Conservation (phyloP, 306 rosid species). For the Castanospermum australe region DNA sequence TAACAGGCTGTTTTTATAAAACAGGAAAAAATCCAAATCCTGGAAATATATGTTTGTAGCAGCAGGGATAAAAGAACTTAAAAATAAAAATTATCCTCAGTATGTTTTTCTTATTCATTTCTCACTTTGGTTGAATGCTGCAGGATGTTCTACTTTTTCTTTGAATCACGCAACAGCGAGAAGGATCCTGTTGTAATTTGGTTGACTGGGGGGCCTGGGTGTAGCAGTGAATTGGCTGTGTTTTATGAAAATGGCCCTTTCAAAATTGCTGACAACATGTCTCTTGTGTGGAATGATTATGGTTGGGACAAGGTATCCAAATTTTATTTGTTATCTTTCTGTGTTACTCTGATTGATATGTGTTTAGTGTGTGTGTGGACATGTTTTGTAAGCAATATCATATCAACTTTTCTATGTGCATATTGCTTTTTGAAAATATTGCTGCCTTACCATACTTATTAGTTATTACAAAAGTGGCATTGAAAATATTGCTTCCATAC, state of each 20-base stretch:
- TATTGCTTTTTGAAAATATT: neutral
- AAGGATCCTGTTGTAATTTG: slow-evolving; percentile 92
- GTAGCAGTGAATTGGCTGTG: slow-evolving; percentile 96
- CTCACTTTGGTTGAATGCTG: neutral
- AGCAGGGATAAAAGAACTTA: no score
- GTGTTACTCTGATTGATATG: neutral
- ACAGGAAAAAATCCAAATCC: no score
- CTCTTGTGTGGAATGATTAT: slow-evolving; percentile 85
- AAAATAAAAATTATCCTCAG: neutral
- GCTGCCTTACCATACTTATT: no score
- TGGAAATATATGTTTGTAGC: no score
- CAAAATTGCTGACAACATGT: slow-evolving; percentile 74
- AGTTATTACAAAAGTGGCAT: neutral
- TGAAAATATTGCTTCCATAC: neutral
- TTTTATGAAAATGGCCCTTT: slow-evolving; percentile 97
- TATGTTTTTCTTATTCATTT: slow-evolving; percentile 18
- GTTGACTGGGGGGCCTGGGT: slow-evolving; percentile 99
- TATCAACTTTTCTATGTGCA: neutral
- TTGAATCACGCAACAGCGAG: slow-evolving; percentile 77
- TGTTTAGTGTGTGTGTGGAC: neutral
- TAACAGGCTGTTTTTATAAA: no score
- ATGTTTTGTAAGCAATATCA: neutral
- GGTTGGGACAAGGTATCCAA: slow-evolving; percentile 93
- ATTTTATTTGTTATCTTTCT: neutral
- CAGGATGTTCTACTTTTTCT: slow-evolving; percentile 97